These are phyloP conservation scores for Aspergillus haitiensis DNA, from an alignment of 495 filamentous ascomycete species.

Conservation along the genomic window DNA sequence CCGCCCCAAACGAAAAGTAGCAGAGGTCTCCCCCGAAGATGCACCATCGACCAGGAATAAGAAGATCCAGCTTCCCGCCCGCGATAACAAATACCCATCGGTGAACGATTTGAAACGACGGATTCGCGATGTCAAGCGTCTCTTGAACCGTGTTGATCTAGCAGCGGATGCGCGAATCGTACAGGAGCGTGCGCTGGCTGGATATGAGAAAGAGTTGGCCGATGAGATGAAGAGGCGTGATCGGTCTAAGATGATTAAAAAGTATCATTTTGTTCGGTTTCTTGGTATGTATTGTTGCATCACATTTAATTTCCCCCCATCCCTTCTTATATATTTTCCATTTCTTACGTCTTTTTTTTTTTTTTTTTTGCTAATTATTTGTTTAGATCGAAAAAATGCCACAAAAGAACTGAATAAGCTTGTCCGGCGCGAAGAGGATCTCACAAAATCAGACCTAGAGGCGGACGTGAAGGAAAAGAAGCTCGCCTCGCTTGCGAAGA, in stretches of 20 bases:
- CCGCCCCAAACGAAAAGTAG: slow-evolving; percentile 34
- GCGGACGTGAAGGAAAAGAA: slow-evolving; percentile 48
- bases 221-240: slow-evolving; percentile 60
- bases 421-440: slow-evolving; percentile 47
- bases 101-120: slow-evolving; percentile 54
- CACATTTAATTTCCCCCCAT: neutral
- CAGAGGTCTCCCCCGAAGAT: slow-evolving; percentile 28
- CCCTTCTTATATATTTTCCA: neutral
- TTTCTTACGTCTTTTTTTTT: neutral
- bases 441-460: slow-evolving; percentile 26
- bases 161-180: slow-evolving; percentile 72
- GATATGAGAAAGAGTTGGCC: slow-evolving; percentile 70
- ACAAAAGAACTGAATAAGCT: slow-evolving; percentile 66
- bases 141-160: slow-evolving; percentile 63
- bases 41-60: slow-evolving; percentile 2
- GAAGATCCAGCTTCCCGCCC: slow-evolving; percentile 24
- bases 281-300: slow-evolving; percentile 51
- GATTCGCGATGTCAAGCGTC: slow-evolving; percentile 53
- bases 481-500: slow-evolving; percentile 48
- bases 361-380: too few relatives aligned
- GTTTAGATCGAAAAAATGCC: slow-evolving; percentile 80
- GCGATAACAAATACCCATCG: slow-evolving; percentile 42
- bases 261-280: slow-evolving; percentile 96
- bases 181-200: slow-evolving; percentile 76
- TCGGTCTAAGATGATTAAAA: slow-evolving; percentile 72